These are phyloP conservation scores for Phenoliferia sp. DNA, from an alignment of 1,284 basidiomycete species.

Conservation along the genomic window DNA sequence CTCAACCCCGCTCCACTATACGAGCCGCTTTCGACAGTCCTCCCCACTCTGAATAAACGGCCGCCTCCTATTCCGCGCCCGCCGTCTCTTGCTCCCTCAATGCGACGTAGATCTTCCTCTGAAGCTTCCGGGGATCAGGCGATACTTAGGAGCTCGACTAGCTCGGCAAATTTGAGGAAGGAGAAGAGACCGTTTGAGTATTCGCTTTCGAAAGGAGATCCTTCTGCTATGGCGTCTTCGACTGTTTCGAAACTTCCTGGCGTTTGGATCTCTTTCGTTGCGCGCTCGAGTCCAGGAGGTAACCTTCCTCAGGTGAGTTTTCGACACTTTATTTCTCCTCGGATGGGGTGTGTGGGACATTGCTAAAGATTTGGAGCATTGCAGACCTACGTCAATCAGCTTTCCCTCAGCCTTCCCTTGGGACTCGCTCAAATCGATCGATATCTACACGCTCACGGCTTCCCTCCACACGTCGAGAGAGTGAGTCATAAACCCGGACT, in stretches of 20 bases:
- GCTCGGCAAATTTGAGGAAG: too few relatives aligned
- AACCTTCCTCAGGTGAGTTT: background rate
- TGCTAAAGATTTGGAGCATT: background rate
- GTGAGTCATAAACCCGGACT: background rate
- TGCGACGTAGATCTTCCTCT: background rate
- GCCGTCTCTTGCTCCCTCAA: background rate
- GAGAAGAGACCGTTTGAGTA: too few relatives aligned
- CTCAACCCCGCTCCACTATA: background rate
- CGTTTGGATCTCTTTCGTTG: background rate
- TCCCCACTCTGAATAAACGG: background rate
- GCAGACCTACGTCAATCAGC: conserved; percentile 20
- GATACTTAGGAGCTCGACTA: too few relatives aligned
- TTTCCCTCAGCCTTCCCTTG: conserved; percentile 25
- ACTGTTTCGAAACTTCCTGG: background rate
- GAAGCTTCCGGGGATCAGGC: background rate
- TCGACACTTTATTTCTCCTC: background rate
- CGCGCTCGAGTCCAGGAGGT: background rate
- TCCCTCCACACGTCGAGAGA: conserved; percentile 16
- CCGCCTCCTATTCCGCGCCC: background rate
- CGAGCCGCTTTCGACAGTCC: background rate
- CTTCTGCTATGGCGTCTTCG: too few relatives aligned
- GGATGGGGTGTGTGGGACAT: background rate
- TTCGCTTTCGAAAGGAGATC: background rate
- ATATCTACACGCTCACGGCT: conserved; percentile 23
- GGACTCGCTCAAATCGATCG: conserved; percentile 17